Conservation (phyloP, 306 rosid genomes). For the Spatholobus suberectus region DNA sequence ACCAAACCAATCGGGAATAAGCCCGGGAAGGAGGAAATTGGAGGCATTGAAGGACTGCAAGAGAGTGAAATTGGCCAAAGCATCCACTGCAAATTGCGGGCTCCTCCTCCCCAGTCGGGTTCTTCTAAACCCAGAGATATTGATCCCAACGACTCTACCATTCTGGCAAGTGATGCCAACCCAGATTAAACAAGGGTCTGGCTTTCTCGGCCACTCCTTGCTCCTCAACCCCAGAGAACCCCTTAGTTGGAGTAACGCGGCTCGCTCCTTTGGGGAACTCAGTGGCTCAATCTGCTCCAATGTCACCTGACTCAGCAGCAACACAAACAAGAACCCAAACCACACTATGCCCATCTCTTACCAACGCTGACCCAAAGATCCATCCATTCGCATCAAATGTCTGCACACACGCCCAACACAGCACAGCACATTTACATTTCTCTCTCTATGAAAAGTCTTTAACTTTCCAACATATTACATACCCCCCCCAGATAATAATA, state of each 20-base stretch:
- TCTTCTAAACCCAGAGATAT: conserved; percentile 83
- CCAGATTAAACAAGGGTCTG: conserved; percentile 83
- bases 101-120: conserved; percentile 70
- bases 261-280: conserved; percentile 58
- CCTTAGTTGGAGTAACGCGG: conserved; percentile 75
- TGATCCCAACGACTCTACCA: conserved; percentile 81
- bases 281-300: conserved; percentile 67
- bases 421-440: conserved; percentile 44
- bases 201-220: conserved; percentile 87
- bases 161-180: conserved; percentile 66
- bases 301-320: conserved; percentile 63
- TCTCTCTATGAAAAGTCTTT: conserved; percentile 22
- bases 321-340: conserved; percentile 45
- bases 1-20: conserved; percentile 84
- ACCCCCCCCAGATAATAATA: neutral
- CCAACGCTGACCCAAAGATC: conserved; percentile 51
- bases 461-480: conserved; percentile 25
- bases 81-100: conserved; percentile 76
- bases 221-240: conserved; percentile 81
- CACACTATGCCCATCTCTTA: conserved; percentile 51
- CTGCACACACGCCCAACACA: conserved; percentile 48
- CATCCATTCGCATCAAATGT: conserved; percentile 48
- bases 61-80: conserved; percentile 76
- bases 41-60: conserved; percentile 85
- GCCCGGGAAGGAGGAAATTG: conserved; percentile 71